Base-by-base conservation (phyloP, 73 alveolate genomes). In the Uronychia setigera region DNA sequence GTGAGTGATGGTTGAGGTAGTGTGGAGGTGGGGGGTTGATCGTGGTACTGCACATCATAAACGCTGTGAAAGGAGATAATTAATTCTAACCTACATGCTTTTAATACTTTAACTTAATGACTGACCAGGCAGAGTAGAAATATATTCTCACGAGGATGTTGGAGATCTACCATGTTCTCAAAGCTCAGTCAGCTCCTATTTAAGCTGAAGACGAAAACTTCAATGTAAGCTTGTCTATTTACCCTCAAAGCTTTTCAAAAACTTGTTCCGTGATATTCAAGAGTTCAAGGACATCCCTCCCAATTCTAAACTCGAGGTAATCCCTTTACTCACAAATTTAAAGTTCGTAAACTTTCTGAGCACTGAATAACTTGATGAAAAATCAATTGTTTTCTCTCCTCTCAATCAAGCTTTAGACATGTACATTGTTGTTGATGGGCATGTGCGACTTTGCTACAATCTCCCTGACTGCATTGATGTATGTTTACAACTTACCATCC, bases 281-380 rank as follows among this genome's bases (percentile, higher is more conserved):
- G 46, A 76, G 59, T 30, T 76, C 59, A 76, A 76, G 59, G 81
- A 76, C 81, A 76, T 76, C 5, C 81, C 81, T 28, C 28, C 32
- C 27, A 13, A 25, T 5, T 76, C 35, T 28, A 76, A 32, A 27
- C 29, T 76, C 26, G 81, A 46, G 67, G 67, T 46, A 46, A 46
- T 19, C 67, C n/a, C 67, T 11, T n/a, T n/a, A 19, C n/a, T 19
- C 5, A 19, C 19, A 5, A 46, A 46, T 19, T 19, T 19, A 11
- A 5, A 76, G 59, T 76, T 76, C 9, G 29, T 76, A 5, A 76
- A 76, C 59, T 29, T 32, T 26, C 28, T 76, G 81, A 25, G 32
- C 1, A 5, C 81, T 9, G 35, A 28, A 5, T 28, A 9, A 1
- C 19, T 26, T 27, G 58, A 76, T 1, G 28, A 28, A 29, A 58